phyloP scores from a whole-genome alignment of 2,329 filamentous ascomycete species.

The Drechslerella coelobrocha region DNA sequence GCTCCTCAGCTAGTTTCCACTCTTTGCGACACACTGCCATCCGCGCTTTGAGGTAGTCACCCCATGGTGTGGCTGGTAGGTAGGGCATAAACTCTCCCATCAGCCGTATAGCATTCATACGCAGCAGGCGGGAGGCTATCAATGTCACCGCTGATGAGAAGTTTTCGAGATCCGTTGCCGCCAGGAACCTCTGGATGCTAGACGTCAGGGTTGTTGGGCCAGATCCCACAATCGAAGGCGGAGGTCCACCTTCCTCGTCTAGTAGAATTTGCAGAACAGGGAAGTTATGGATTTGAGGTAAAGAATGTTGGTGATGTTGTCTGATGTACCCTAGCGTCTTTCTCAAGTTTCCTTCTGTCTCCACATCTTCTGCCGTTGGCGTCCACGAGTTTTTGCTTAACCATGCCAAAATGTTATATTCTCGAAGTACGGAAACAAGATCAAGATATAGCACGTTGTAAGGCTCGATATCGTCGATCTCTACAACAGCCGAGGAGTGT shows the following conservation, averaged over 20 bases:
- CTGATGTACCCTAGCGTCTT: conserved; percentile 49
- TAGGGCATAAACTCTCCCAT: conserved; percentile 72
- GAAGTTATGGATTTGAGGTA: conserved; percentile 51
- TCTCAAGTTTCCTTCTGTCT: conserved; percentile 49
- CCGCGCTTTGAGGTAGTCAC: conserved; percentile 81
- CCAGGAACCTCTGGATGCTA: conserved; percentile 59
- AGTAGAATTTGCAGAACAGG: conserved; percentile 57
- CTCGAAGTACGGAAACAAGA: conserved; percentile 73
- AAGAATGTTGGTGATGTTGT: conserved; percentile 11
- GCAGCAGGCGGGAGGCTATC: conserved; percentile 60
- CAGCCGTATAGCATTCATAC: conserved; percentile 58
- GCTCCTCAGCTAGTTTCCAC: conserved; percentile 75
- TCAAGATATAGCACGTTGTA: conserved; percentile 69
- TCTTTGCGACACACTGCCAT: conserved; percentile 68
- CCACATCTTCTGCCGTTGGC: conserved; percentile 56
- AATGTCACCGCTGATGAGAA: conserved; percentile 58
- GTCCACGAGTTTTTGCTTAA: conserved; percentile 67
- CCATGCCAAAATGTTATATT: conserved; percentile 77
- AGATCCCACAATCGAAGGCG: conserved; percentile 68
- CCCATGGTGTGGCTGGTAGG: conserved; percentile 66
- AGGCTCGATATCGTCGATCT: conserved; percentile 69
- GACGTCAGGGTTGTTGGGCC: conserved; percentile 51
- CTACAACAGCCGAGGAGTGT: conserved; percentile 77
- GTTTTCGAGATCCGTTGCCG: conserved; percentile 51
- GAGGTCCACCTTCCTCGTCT: conserved; percentile 66